Evolutionary conservation across 1,284 basidiomycete genomes (phyloP), one percentile per base, ranked within the genome.

Genomic region (Coniferiporia sulphurascens): DNA sequence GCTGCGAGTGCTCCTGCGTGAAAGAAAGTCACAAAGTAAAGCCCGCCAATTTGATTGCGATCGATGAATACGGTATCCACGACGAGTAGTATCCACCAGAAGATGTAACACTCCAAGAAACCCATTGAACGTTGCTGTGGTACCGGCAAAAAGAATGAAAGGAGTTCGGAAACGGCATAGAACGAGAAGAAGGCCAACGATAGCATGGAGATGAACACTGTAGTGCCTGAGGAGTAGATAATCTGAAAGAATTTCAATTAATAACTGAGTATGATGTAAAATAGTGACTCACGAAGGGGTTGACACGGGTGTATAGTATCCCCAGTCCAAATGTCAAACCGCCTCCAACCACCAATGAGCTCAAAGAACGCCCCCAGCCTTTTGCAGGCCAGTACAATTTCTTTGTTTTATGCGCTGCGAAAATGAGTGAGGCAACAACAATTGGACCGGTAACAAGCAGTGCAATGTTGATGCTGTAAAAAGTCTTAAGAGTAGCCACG

Each of bases 361-460:
- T 65, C 82, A 84, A 87, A 66, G 89, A 85, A 57, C 83, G 82
- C 19, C 72, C 68, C 70, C 79, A 78, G 45, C 66, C 69, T 76
- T 76, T 82, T n/a, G 75, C 32, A 12, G 61, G 17, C 58, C 64
- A 62, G 48, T 61, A 62, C 19, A 65, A 55, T 41, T 63, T 63
- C 8, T 62, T 52, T 45, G 54, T 41, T 45, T 44, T 67, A 22
- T 66, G 63, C 15, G 76, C 69, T 48, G 64, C 66, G 34, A 72
- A 69, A 48, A 76, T 65, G 6, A 88, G 68, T 1, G 80, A 69
- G 0, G 79, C 63, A 5, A 86, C 69, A 32, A 81, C 54, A 49
- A 87, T 70, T 0, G 88, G 88, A 0, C 86, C 86, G 10, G 80
- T 69, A 21, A 81, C 71, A n/a, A 91, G 76, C 17, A 85, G 66